These are phyloP conservation scores for Phytophthora pistaciae DNA, from an alignment of 352 stramenopile species.

Conservation along the genomic window DNA sequence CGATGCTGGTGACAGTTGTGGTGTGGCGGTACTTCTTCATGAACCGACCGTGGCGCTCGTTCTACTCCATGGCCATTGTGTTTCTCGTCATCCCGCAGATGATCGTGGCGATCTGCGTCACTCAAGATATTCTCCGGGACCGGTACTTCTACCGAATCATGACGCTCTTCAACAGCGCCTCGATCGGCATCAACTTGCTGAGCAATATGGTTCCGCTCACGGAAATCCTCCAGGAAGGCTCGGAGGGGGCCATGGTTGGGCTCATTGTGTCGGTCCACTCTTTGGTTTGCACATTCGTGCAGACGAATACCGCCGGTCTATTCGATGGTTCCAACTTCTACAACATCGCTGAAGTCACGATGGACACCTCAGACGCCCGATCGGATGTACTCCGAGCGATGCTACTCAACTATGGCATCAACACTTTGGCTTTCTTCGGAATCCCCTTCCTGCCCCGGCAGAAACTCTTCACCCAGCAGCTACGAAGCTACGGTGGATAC, in stretches of 20 bases:
- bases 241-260: conserved; percentile 58
- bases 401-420: not conserved
- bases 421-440: not conserved
- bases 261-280: conserved; percentile 52
- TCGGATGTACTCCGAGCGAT: conserved; percentile 19
- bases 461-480: not conserved
- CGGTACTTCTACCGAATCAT: conserved; percentile 38
- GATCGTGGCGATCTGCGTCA: conserved; percentile 23
- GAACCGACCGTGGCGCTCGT: conserved; percentile 41
- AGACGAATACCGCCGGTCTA: conserved; percentile 42
- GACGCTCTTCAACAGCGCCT: conserved; percentile 30
- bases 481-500: not conserved
- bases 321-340: conserved; percentile 54
- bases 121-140: conserved; percentile 31
- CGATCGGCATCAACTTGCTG: conserved; percentile 30
- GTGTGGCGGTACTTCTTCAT: conserved; percentile 37
- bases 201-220: conserved; percentile 48
- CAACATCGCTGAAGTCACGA: conserved; percentile 22
- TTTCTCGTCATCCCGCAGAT: conserved; percentile 37
- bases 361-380: conserved; percentile 27
- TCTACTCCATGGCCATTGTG: conserved; percentile 31
- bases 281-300: conserved; percentile 48
- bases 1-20: conserved; percentile 29
- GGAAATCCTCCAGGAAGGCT: conserved; percentile 67
- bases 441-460: not conserved